A percentile compares a stretch with the other conserved stretches of the same genome.
phyloP scores from a whole-genome alignment of 371 early-diverging fungal genomes.

The Haplosporangium sp. region DNA sequence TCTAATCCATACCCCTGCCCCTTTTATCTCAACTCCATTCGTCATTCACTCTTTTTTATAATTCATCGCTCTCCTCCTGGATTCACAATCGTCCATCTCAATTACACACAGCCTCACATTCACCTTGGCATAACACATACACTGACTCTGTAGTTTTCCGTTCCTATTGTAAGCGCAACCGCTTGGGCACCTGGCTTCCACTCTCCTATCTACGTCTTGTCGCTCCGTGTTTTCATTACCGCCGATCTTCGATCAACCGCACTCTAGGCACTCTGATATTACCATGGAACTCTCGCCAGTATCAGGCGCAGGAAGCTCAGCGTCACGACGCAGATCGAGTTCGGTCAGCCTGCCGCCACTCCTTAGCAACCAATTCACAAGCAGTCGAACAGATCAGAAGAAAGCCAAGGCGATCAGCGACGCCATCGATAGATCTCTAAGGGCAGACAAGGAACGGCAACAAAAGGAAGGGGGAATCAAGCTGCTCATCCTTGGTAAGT shows the following conservation, averaged over 20 bases:
- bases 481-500: conserved; percentile 55
- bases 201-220: neutral
- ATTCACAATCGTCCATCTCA: too few species aligned
- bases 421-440: conserved; percentile 52
- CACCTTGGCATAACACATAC: too few species aligned
- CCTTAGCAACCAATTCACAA: conserved; percentile 15
- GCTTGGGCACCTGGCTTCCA: too few species aligned
- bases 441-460: conserved; percentile 46
- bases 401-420: conserved; percentile 54
- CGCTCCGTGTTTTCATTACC: neutral
- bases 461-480: conserved; percentile 44
- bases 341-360: conserved; percentile 12
- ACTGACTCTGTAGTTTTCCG: too few species aligned
- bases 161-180: too few species aligned
- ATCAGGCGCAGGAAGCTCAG: conserved; percentile 10
- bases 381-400: conserved; percentile 40
- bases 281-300: conserved; percentile 34
- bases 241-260: neutral
- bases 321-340: conserved; percentile 2
- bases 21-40: too few species aligned
- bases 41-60: too few species aligned
- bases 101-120: too few species aligned
- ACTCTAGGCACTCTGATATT: conserved; percentile 2
- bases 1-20: too few species aligned
- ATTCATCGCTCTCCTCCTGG: too few species aligned